Conservation (phyloP, 208 protist species). For the Acanthamoeba lenticulata region DNA sequence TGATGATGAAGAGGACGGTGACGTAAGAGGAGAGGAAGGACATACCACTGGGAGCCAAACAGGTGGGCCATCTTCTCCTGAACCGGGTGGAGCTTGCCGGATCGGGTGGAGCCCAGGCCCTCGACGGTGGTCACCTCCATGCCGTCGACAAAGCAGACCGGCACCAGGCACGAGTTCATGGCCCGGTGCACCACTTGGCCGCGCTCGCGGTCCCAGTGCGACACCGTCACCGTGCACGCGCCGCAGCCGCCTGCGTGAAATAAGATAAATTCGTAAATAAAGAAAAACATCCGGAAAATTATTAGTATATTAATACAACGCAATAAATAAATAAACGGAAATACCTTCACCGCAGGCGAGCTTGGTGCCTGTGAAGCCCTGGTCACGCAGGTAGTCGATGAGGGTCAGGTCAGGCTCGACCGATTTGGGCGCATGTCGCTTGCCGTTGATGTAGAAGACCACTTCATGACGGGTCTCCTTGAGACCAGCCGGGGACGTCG, state of each 20-base stretch:
- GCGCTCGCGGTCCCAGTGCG: conserved; percentile 61
- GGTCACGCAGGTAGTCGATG: conserved; percentile 51
- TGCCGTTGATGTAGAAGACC: conserved; percentile 52
- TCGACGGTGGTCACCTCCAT: conserved; percentile 86
- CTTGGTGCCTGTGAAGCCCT: conserved; percentile 32
- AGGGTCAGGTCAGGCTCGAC: conserved; percentile 53
- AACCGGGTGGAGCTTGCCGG: conserved; percentile 79
- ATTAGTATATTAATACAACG: neutral
- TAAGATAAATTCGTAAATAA: neutral
- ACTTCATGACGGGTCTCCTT: conserved; percentile 48
- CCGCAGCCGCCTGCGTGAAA: conserved; percentile 90
- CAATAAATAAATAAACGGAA: neutral
- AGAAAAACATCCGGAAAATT: neutral
- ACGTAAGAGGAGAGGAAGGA: neutral
- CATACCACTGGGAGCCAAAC: conserved; percentile 85
- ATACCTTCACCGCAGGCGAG: conserved; percentile 7
- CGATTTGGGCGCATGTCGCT: neutral
- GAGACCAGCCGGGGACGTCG: neutral
- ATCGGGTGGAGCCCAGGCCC: conserved; percentile 78
- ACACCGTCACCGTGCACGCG: conserved; percentile 91
- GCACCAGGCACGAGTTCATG: conserved; percentile 88
- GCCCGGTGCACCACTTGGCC: conserved; percentile 70
- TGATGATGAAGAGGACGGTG: neutral
- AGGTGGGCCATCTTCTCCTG: conserved; percentile 82
- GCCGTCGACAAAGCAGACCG: conserved; percentile 82